Evolutionary conservation across 139 green algal species (phyloP).

Genomic region (Coelastrella sp.): DNA sequence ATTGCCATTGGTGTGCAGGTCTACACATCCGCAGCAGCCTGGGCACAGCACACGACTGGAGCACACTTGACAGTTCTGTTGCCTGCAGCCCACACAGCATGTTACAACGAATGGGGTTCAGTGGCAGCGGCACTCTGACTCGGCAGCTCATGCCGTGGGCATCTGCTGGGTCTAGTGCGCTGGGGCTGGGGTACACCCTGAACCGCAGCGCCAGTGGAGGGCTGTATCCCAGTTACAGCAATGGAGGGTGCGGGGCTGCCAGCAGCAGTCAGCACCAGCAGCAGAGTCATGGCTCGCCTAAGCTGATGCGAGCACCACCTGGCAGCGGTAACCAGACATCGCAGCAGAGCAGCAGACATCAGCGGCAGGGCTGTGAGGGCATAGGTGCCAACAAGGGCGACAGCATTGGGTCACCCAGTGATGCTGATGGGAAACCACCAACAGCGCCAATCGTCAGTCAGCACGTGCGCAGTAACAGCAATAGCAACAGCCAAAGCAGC

Average conservation of each 20-base stretch:
- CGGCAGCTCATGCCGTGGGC: slow-evolving; percentile 35
- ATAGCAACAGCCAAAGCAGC: background rate
- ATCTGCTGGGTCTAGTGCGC: slow-evolving; percentile 1
- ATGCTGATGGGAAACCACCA: background rate
- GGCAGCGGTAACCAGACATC: background rate
- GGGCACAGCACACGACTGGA: slow-evolving; percentile 35
- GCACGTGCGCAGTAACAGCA: background rate
- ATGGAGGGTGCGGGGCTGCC: background rate
- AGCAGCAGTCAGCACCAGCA: slow-evolving; percentile 24
- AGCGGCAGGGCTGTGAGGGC: background rate
- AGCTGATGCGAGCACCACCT: background rate
- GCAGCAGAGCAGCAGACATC: background rate
- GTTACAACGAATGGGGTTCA: slow-evolving; percentile 15
- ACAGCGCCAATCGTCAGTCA: background rate
- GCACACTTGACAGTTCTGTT: slow-evolving; percentile 22
- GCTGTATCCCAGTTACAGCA: background rate
- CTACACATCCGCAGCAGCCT: slow-evolving; percentile 15
- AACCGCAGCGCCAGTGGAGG: no score
- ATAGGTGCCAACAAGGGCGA: background rate
- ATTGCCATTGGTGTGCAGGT: background rate
- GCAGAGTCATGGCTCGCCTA: background rate
- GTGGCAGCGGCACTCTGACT: background rate
- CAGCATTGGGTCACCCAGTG: background rate
- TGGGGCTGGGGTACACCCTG: background rate
- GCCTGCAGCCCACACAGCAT: slow-evolving; percentile 38